These are phyloP conservation scores for Botryosphaeria agaves DNA, from an alignment of 2,329 filamentous ascomycete species.

Conservation along the genomic window DNA sequence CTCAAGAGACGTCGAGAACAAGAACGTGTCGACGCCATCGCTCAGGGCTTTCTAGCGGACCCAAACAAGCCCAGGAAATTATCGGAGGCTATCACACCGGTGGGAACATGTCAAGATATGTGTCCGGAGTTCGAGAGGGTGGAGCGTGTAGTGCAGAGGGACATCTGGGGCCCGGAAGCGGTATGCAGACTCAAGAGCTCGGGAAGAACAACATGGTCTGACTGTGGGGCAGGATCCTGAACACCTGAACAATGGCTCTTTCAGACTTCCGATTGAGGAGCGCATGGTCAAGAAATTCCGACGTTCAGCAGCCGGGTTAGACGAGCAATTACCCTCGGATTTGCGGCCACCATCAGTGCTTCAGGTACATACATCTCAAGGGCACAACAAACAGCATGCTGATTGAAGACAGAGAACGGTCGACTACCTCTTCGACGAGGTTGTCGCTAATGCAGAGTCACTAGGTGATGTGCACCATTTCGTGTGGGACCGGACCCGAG, in stretches of 20 bases:
- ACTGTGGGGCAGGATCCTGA: slow-evolving; percentile 14
- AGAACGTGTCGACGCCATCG: slow-evolving; percentile 33
- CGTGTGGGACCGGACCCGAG: slow-evolving; percentile 48
- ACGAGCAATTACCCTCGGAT: slow-evolving; percentile 46
- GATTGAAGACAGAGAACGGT: slow-evolving; percentile 18
- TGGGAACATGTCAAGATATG: slow-evolving; percentile 45
- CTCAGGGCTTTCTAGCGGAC: slow-evolving; percentile 36
- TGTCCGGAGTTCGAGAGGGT: slow-evolving; percentile 47
- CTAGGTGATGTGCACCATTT: slow-evolving; percentile 41
- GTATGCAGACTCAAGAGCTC: slow-evolving; percentile 17
- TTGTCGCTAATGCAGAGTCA: slow-evolving; percentile 32
- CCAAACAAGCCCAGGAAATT: slow-evolving; percentile 42
- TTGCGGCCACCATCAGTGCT: slow-evolving; percentile 37
- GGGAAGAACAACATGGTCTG: slow-evolving; percentile 6
- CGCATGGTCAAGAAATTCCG: slow-evolving; percentile 48
- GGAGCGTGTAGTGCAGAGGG: slow-evolving; percentile 42
- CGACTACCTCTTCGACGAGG: slow-evolving; percentile 24
- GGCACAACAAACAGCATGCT: neutral
- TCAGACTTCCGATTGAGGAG: slow-evolving; percentile 25
- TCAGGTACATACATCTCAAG: slow-evolving; percentile 7
- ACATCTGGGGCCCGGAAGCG: slow-evolving; percentile 43
- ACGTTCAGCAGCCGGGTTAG: slow-evolving; percentile 43
- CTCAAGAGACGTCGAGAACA: slow-evolving; percentile 31
- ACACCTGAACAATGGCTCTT: slow-evolving; percentile 8
- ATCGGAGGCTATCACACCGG: slow-evolving; percentile 41